phyloP scores from a whole-genome alignment of 2,329 filamentous ascomycete species.

The Aureobasidium musti region DNA sequence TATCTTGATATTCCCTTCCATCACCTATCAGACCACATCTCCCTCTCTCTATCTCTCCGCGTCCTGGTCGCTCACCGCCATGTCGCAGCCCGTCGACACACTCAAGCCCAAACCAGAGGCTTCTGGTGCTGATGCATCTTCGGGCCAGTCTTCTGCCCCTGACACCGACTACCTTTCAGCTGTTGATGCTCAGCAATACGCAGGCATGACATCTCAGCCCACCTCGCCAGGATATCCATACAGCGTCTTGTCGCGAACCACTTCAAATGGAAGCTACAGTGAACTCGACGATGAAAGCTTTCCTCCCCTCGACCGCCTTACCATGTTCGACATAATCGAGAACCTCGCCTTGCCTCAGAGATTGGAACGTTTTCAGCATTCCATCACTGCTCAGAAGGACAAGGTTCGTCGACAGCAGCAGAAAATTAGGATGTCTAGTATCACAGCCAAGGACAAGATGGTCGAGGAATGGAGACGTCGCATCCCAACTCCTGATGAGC shows the following conservation, averaged over 20 bases:
- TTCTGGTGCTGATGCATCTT: constrained; percentile 20
- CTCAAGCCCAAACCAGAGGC: constrained; percentile 32
- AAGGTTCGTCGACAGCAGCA: constrained; percentile 82
- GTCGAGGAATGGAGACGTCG: constrained; percentile 90
- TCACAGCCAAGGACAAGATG: constrained; percentile 81
- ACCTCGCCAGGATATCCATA: constrained; percentile 48
- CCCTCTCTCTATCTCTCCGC: not conserved
- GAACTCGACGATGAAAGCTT: constrained; percentile 74
- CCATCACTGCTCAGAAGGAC: constrained; percentile 77
- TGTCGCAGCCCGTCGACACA: constrained; percentile 34
- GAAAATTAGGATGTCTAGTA: constrained; percentile 72
- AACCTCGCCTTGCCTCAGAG: constrained; percentile 88
- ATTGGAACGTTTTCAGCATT: constrained; percentile 84
- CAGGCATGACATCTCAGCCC: constrained; percentile 36
- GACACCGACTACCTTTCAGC: constrained; percentile 43
- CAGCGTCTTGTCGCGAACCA: constrained; percentile 64
- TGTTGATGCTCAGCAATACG: constrained; percentile 39
- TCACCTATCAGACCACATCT: not conserved
- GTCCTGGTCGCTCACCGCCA: constrained; percentile 14
- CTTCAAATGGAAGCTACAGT: constrained; percentile 30
- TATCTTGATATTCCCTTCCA: not conserved
- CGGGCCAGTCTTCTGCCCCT: constrained; percentile 10
- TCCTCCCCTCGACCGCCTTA: constrained; percentile 84
- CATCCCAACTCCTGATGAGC: constrained; percentile 84
- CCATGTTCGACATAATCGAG: constrained; percentile 89